Conservation (phyloP, 805 yeast genomes). For the Zygosaccharomyces lentus region DNA sequence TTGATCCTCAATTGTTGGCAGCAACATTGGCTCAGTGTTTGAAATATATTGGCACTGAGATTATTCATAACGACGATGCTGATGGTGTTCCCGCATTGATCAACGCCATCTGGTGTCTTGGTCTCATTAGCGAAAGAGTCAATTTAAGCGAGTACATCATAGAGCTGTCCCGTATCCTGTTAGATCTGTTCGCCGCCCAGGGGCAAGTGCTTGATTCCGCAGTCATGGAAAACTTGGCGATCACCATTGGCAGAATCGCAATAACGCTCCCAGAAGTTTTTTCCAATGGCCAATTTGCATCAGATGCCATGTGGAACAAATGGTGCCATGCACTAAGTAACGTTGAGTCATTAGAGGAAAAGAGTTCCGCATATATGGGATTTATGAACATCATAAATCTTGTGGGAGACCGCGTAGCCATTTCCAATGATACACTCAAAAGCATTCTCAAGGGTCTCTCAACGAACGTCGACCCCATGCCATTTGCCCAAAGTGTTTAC, state of each 20-base stretch:
- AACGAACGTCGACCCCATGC: slow-evolving; percentile 27
- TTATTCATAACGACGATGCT: slow-evolving; percentile 41
- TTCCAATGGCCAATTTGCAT: slow-evolving; percentile 41
- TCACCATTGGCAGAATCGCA: slow-evolving; percentile 85
- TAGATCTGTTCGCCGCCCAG: slow-evolving; percentile 30
- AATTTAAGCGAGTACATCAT: slow-evolving; percentile 30
- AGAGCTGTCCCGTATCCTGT: slow-evolving; percentile 27
- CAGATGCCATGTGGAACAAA: slow-evolving; percentile 42
- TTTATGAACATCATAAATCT: slow-evolving; percentile 60
- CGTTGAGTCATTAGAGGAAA: slow-evolving; percentile 78
- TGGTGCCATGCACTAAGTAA: slow-evolving; percentile 72
- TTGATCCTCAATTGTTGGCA: slow-evolving; percentile 37
- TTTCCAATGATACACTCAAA: slow-evolving; percentile 23
- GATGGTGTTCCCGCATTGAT: slow-evolving; percentile 34
- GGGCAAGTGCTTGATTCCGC: slow-evolving; percentile 34
- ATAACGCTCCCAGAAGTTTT: slow-evolving; percentile 53
- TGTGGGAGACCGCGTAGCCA: slow-evolving; percentile 17
- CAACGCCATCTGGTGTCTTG: slow-evolving; percentile 91
- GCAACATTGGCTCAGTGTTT: slow-evolving; percentile 43
- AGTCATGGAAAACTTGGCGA: slow-evolving; percentile 81
- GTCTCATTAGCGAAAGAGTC: slow-evolving; percentile 69
- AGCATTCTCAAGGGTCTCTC: slow-evolving; percentile 29
- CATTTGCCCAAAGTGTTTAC: slow-evolving; percentile 30
- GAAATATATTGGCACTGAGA: slow-evolving; percentile 64
- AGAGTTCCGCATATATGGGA: slow-evolving; percentile 82